Conservation (phyloP, 139 green algal species). For the Chlamydomonas incerta region DNA sequence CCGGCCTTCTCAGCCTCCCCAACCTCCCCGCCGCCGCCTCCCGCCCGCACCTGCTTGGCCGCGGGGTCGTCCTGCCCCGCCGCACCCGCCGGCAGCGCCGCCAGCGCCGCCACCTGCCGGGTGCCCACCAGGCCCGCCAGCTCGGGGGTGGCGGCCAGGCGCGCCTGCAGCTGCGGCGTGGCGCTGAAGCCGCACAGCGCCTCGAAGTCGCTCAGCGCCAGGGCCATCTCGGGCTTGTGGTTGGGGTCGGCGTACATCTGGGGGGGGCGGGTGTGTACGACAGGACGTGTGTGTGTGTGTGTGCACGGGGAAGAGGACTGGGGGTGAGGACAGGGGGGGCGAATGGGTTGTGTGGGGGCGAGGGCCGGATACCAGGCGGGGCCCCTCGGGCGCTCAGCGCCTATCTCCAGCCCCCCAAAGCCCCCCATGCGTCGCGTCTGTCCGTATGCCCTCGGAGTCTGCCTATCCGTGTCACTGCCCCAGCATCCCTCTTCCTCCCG, state of each 20-base stretch:
- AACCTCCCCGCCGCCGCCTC: neutral
- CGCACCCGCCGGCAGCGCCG: constrained; percentile 42
- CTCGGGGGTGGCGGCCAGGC: constrained; percentile 50
- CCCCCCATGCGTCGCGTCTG: too few relatives aligned
- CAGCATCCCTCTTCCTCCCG: too few relatives aligned
- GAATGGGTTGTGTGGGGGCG: too few relatives aligned
- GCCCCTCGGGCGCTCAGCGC: too few relatives aligned
- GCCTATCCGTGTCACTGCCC: too few relatives aligned
- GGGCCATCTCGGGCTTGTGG: constrained; percentile 99
- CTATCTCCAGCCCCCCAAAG: too few relatives aligned
- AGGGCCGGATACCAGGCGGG: too few relatives aligned
- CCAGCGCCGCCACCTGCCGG: constrained; percentile 42
- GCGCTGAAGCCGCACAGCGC: constrained; percentile 92
- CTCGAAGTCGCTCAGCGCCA: constrained; percentile 92
- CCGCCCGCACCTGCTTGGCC: constrained; percentile 5
- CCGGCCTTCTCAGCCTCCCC: neutral
- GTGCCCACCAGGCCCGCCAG: constrained; percentile 53
- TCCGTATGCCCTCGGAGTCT: too few relatives aligned
- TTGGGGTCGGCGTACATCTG: constrained; percentile 97
- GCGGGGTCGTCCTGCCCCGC: constrained; percentile 26
- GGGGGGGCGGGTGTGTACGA: too few relatives aligned
- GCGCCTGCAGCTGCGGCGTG: constrained; percentile 64
- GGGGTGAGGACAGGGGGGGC: too few relatives aligned
- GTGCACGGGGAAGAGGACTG: too few relatives aligned
- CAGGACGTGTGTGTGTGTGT: too few relatives aligned